Conservation (phyloP, 257 asterid species). For the Haberlea rhodopensis region DNA sequence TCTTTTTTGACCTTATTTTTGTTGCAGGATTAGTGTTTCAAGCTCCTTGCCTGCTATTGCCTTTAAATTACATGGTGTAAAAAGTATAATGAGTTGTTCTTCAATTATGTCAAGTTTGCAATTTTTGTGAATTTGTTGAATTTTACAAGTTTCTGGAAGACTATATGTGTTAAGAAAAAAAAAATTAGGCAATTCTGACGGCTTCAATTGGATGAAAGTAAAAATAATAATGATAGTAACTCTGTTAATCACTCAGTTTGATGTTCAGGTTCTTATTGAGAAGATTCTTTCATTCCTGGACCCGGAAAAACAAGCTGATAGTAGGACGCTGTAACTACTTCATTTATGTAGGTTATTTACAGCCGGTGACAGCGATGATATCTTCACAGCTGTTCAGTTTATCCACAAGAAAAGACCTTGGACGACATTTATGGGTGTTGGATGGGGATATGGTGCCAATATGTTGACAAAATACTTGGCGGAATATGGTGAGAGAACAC, state of each 20-base stretch:
- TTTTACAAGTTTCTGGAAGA: background rate
- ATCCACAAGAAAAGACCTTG: constrained; percentile 80
- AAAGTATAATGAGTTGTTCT: constrained; percentile 5
- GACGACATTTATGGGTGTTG: constrained; percentile 88
- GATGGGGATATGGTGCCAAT: constrained; percentile 98
- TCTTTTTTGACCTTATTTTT: constrained; percentile 13
- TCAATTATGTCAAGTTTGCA: background rate
- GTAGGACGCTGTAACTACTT: constrained; percentile 47
- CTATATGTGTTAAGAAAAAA: background rate
- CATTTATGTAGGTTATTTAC: constrained; percentile 94
- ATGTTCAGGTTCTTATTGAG: constrained; percentile 30
- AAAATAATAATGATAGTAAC: constrained; percentile 10
- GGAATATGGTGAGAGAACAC: constrained; percentile 83
- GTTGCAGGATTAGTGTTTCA: constrained; percentile 5
- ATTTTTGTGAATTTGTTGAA: background rate
- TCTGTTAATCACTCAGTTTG: constrained; percentile 18
- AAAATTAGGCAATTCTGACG: constrained; percentile 17
- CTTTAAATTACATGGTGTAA: background rate
- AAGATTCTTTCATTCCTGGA: constrained; percentile 31
- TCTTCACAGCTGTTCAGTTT: constrained; percentile 71
- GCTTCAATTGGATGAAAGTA: constrained; percentile 11
- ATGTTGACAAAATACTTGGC: constrained; percentile 95
- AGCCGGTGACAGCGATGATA: constrained; percentile 99
- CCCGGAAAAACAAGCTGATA: constrained; percentile 55
- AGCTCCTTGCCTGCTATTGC: constrained; percentile 7